These are phyloP conservation scores for Endogone sp. DNA, from an alignment of 192 early-diverging fungal species.

Conservation along the genomic window DNA sequence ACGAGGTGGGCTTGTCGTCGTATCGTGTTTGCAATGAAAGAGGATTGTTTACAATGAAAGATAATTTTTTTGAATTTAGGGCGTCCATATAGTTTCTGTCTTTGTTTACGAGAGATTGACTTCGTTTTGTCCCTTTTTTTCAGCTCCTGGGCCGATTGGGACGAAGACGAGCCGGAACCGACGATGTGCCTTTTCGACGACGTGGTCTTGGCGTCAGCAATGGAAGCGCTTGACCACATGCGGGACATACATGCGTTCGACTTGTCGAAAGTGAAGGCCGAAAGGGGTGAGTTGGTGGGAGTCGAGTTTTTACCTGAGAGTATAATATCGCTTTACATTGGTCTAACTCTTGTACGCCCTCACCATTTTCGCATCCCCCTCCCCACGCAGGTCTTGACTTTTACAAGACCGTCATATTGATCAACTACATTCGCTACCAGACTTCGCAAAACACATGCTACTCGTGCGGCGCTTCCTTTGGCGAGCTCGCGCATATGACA, in stretches of 20 bases:
- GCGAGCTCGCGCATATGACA: slow-evolving; percentile 36
- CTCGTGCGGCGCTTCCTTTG: slow-evolving; percentile 57
- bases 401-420: slow-evolving; percentile 76
- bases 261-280: slow-evolving; percentile 49
- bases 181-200: slow-evolving; percentile 84
- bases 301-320: no score
- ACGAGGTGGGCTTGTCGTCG: not conserved
- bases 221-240: slow-evolving; percentile 71
- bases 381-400: slow-evolving; percentile 60
- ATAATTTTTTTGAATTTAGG: no score
- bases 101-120: no score
- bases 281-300: slow-evolving; percentile 10
- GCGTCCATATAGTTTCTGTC: no score
- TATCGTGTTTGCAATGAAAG: not conserved
- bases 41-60: no score
- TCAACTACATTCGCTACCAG: slow-evolving; percentile 82
- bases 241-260: slow-evolving; percentile 72
- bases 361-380: no score
- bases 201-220: slow-evolving; percentile 51
- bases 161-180: slow-evolving; percentile 60
- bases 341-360: no score
- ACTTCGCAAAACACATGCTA: slow-evolving; percentile 64
- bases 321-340: no score
- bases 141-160: slow-evolving; percentile 79
- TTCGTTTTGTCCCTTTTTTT: no score